Evolutionary conservation across 306 rosid species (phyloP).

Genomic region (Cotoneaster glaucophyllus): DNA sequence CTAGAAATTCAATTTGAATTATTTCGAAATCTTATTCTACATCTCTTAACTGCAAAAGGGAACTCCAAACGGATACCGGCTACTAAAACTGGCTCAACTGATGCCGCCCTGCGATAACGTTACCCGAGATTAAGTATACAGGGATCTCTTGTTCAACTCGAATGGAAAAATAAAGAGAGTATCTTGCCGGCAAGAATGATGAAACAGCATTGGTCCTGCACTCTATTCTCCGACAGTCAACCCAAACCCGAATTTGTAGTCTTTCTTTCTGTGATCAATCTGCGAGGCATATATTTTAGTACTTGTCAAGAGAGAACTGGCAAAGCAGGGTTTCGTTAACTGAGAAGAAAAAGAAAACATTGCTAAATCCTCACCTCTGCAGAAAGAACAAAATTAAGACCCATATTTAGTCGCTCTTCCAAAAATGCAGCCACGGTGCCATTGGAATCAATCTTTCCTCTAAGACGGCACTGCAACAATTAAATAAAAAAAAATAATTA

Average conservation of each 20-base stretch:
- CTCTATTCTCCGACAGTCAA: conserved; percentile 83
- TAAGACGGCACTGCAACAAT: conserved; percentile 59
- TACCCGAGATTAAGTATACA: neutral
- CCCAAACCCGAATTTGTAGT: conserved; percentile 98
- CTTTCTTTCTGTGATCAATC: conserved; percentile 91
- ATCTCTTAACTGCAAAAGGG: neutral
- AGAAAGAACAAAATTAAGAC: conserved; percentile 64
- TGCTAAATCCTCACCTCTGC: conserved; percentile 43
- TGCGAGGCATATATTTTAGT: conserved; percentile 26
- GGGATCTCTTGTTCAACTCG: neutral
- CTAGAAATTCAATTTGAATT: neutral
- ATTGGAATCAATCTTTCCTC: conserved; percentile 90
- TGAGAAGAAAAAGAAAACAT: neutral
- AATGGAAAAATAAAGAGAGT: conserved; percentile 1
- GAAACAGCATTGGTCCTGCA: conserved; percentile 4
- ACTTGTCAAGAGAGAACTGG: neutral
- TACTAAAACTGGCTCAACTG: neutral
- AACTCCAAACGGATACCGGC: neutral
- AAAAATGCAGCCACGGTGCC: conserved; percentile 63
- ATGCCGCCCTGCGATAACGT: neutral
- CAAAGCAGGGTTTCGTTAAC: neutral
- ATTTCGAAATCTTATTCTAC: conserved; percentile 11
- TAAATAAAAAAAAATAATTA: neutral
- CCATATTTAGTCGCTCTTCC: conserved; percentile 87
- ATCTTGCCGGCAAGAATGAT: conserved; percentile 12